These are phyloP conservation scores for Pyronema omphalodes DNA, from an alignment of 495 filamentous ascomycete species.

Conservation along the genomic window DNA sequence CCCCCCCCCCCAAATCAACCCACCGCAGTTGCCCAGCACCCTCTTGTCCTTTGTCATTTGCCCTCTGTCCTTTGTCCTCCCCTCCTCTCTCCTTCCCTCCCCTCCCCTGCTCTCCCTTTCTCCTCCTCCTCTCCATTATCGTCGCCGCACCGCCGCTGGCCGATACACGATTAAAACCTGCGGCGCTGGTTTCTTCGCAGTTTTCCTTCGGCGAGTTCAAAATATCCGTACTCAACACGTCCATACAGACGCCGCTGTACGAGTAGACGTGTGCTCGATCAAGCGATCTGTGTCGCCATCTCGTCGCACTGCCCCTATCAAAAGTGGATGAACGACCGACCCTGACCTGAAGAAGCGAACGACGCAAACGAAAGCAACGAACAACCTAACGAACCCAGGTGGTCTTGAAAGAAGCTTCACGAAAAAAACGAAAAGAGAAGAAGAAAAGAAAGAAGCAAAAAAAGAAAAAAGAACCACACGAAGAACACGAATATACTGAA, in stretches of 20 bases:
- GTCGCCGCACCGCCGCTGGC: background rate
- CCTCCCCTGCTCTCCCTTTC: background rate
- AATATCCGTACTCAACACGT: background rate
- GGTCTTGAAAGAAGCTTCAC: background rate
- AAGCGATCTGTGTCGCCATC: background rate
- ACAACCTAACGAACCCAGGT: too few species aligned
- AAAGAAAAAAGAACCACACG: background rate
- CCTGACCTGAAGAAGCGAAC: background rate
- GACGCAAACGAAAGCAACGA: too few species aligned
- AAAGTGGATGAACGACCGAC: background rate
- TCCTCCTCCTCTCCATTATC: background rate
- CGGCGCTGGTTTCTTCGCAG: constrained; percentile 2
- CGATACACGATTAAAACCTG: background rate
- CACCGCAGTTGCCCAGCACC: too few species aligned
- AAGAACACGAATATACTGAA: background rate
- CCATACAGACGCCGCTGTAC: background rate
- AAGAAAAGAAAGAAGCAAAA: background rate
- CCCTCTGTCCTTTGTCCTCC: background rate
- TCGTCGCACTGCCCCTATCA: background rate
- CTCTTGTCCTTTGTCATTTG: too few species aligned
- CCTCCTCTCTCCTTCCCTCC: background rate
- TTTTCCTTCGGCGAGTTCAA: background rate
- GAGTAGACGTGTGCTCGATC: too few species aligned
- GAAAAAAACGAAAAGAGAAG: background rate
- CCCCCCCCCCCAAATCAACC: too few species aligned